Conservation (phyloP, 495 filamentous ascomycete genomes). For the Lichina pygmaea region DNA sequence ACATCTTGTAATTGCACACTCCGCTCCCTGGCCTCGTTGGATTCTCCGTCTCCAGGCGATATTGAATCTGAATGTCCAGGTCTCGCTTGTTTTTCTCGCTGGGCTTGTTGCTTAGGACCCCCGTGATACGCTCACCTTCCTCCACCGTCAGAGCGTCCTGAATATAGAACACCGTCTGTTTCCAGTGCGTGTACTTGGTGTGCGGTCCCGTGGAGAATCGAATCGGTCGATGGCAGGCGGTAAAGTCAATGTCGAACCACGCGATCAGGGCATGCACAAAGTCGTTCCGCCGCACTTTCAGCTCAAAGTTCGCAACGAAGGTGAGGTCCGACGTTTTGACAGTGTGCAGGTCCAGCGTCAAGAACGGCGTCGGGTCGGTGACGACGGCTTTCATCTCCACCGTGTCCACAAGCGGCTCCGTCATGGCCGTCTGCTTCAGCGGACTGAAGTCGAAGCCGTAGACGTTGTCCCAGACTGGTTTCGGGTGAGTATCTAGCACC, state of each 20-base stretch:
- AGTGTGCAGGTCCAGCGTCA: constrained; percentile 66
- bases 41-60: constrained; percentile 54
- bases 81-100: constrained; percentile 88
- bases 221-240: constrained; percentile 42
- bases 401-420: constrained; percentile 61
- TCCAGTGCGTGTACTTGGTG: constrained; percentile 23
- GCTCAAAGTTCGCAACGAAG: constrained; percentile 44
- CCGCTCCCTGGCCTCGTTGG: constrained; percentile 37
- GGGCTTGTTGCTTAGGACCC: constrained; percentile 28
- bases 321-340: constrained; percentile 43
- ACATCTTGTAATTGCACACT: constrained; percentile 76
- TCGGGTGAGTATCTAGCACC: background rate
- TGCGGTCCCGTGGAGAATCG: constrained; percentile 20
- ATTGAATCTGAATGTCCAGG: constrained; percentile 71
- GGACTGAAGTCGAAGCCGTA: constrained; percentile 94
- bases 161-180: constrained; percentile 21
- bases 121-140: constrained; percentile 31
- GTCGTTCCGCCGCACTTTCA: constrained; percentile 52
- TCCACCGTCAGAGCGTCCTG: constrained; percentile 40
- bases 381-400: constrained; percentile 56
- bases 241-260: constrained; percentile 98
- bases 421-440: constrained; percentile 60
- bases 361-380: constrained; percentile 47
- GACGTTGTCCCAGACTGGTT: constrained; percentile 80
- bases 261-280: constrained; percentile 88